Percentiles rank a stretch among this genome's conserved stretches.
Evolutionary conservation across 139 green algal species (phyloP).

Genomic region (Dunaliella primolecta): DNA sequence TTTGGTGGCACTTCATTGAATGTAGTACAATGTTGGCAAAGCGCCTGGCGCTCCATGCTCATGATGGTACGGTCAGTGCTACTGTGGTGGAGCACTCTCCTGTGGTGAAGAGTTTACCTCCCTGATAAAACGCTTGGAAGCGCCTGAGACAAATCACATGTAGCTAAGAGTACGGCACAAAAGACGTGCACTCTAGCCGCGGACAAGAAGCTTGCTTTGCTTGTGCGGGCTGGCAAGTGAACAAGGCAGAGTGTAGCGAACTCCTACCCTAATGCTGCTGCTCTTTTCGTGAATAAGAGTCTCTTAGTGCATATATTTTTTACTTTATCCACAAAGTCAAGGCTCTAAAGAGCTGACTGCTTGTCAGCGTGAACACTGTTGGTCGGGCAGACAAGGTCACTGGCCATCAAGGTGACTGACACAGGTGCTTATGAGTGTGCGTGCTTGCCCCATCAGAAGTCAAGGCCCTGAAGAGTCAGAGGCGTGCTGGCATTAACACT

Average conservation of each 20-base stretch:
- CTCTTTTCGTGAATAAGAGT: background rate
- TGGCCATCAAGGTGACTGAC: no score
- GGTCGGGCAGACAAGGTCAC: no score
- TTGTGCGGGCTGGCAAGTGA: background rate
- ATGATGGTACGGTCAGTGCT: no score
- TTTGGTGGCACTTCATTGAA: no score
- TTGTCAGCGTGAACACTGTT: background rate
- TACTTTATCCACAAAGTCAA: background rate
- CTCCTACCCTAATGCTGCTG: background rate
- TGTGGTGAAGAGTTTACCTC: no score
- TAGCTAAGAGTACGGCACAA: background rate
- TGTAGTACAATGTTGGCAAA: no score
- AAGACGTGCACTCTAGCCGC: background rate
- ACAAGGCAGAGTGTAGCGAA: background rate
- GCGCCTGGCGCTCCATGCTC: no score
- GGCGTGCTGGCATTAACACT: background rate
- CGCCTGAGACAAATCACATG: background rate
- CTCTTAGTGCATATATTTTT: background rate
- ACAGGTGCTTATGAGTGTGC: no score
- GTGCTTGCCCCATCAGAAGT: no score
- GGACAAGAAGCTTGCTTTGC: background rate
- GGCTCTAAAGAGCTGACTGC: background rate
- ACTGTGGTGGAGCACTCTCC: no score
- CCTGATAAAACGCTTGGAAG: no score
- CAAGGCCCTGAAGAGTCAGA: background rate